These are phyloP conservation scores for Colletotrichum destructivum DNA, from an alignment of 2,329 filamentous ascomycete genomes.

Conservation along the genomic window DNA sequence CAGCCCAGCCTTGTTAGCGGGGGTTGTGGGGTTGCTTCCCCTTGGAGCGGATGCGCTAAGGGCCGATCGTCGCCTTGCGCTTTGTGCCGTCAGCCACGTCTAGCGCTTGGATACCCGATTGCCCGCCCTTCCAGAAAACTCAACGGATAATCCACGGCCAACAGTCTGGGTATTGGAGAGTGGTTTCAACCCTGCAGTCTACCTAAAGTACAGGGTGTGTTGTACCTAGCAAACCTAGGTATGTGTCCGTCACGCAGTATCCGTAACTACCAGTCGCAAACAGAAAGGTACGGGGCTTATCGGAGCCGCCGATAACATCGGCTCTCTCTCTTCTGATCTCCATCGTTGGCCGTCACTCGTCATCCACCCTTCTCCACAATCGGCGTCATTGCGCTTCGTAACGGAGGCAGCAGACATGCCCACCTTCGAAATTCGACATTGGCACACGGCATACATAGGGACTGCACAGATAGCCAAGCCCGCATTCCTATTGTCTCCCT, in stretches of 20 bases:
- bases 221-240: too few species aligned
- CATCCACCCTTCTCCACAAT: conserved; percentile 27
- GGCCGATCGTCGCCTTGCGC: conserved; percentile 30
- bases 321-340: neutral
- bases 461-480: conserved; percentile 17
- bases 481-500: conserved; percentile 6
- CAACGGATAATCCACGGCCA: neutral
- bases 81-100: conserved; percentile 14
- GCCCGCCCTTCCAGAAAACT: neutral
- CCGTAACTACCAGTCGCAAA: neutral
- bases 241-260: too few species aligned
- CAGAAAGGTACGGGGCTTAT: neutral
- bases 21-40: conserved; percentile 32
- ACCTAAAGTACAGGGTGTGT: too few species aligned
- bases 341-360: neutral
- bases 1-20: conserved; percentile 38
- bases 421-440: conserved; percentile 22
- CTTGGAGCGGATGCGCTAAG: conserved; percentile 32
- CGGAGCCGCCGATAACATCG: neutral
- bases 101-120: neutral
- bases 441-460: conserved; percentile 29
- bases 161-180: neutral
- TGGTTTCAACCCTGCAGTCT: neutral
- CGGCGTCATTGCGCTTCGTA: conserved; percentile 33
- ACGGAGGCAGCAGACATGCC: conserved; percentile 18